Base-by-base conservation (phyloP, 148 eudicot species). In the Limonium bicolor region DNA sequence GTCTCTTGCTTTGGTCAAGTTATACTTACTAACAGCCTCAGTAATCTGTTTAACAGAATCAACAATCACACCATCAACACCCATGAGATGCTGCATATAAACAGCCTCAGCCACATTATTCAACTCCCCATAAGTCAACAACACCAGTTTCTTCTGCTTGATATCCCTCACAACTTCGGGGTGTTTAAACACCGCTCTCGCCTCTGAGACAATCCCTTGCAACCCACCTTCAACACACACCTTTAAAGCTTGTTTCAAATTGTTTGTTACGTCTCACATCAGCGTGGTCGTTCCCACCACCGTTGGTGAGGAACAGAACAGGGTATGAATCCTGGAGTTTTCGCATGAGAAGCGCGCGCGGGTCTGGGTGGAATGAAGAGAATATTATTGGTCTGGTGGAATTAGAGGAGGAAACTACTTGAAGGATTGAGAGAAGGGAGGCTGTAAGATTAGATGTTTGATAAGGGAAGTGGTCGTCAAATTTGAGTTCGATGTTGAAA, bases 261-360 rank as follows among this genome's bases (percentile, higher is more conserved):
- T 41, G n/a, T n/a, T n/a, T n/a, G 30, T 54, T 54, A 30, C 58
- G 41, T 42, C 58, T 41, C 15, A 32, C 49, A 23, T 54, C 58
- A 13, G 8, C 0, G 29, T 41, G 43, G 23, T 17, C 14, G 11
- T 54, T 41, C 7, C 30, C 23, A 19, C 58, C 58, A 8, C 58
- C 58, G 11, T 54, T 54, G 11, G 58, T 54, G 7, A 54, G 48
- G 20, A 54, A 54, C 32, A 29, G 43, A 20, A 54, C 58, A 48
- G 41, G 58, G 19, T 21, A 10, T 27, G 0, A 39, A 14, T 18
- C 11, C n/a, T n/a, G n/a, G n/a, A n/a, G n/a, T n/a, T n/a, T n/a
- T n/a, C n/a, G n/a, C n/a, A n/a, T n/a, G n/a, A n/a, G n/a, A n/a
- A n/a, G n/a, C n/a, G n/a, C n/a, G n/a, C n/a, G n/a, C n/a, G n/a